These are phyloP conservation scores for Acanthochlamys bracteata DNA, from an alignment of 106 monocot genomes.

Conservation along the genomic window DNA sequence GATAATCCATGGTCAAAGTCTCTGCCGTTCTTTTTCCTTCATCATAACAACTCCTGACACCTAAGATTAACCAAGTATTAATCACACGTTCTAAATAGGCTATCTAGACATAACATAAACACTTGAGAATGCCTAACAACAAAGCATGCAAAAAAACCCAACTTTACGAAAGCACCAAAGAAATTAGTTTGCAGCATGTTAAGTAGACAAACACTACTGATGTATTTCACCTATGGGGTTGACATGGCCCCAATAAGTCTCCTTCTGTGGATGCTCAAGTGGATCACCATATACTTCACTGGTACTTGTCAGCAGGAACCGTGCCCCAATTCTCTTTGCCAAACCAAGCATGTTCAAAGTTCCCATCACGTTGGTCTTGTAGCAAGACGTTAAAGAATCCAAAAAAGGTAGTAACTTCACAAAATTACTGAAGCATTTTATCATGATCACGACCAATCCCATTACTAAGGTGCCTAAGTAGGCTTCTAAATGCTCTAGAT, in stretches of 20 bases:
- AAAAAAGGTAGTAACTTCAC: background rate
- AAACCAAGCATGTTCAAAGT: conserved; percentile 95
- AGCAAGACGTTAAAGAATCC: conserved; percentile 25
- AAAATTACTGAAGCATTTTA: too few species aligned
- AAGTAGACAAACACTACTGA: background rate
- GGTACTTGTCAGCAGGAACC: conserved; percentile 89
- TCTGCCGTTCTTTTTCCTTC: conserved; percentile 95
- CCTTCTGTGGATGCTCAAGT: conserved; percentile 90
- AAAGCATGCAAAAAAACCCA: background rate
- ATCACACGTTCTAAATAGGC: background rate
- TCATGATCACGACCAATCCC: too few species aligned
- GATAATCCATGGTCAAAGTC: conserved; percentile 96
- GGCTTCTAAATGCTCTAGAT: background rate
- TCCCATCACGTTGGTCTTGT: conserved; percentile 99
- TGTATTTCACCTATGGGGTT: conserved; percentile 66
- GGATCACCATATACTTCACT: conserved; percentile 98
- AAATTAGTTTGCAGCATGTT: background rate
- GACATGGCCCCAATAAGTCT: conserved; percentile 95
- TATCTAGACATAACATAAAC: background rate
- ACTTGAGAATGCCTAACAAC: background rate
- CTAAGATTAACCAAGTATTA: conserved; percentile 18
- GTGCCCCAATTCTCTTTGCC: conserved; percentile 88
- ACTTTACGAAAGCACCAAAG: background rate
- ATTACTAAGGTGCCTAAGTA: background rate
- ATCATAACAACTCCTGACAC: conserved; percentile 92